A percentile compares a stretch with the other conserved stretches of the same genome.
Conservation (phyloP, 495 filamentous ascomycete species). For the Pseudotulostoma volvatum region DNA sequence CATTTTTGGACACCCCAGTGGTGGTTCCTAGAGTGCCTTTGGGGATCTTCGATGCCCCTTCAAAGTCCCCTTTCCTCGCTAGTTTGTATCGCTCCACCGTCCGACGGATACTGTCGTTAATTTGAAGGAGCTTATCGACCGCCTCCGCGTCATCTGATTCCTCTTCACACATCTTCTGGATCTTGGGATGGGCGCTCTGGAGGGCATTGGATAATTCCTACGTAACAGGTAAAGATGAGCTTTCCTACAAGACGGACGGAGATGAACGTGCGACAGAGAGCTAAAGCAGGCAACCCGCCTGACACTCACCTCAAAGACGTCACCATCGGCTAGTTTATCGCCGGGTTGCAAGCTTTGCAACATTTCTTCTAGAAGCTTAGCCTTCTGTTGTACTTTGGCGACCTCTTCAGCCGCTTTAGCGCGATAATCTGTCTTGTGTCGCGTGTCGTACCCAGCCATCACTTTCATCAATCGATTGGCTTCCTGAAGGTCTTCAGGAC, state of each 20-base stretch:
- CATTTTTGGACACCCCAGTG: constrained; percentile 54
- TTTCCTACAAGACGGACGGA: too few species aligned
- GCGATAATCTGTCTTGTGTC: constrained; percentile 91
- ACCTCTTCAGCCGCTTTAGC: constrained; percentile 96
- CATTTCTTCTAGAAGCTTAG: constrained; percentile 81
- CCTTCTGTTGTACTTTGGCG: constrained; percentile 80
- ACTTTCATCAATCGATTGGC: constrained; percentile 96
- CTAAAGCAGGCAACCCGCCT: too few species aligned
- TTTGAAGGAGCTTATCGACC: constrained; percentile 85
- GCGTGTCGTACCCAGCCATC: constrained; percentile 92
- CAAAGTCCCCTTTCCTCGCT: constrained; percentile 82
- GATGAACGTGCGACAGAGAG: too few species aligned
- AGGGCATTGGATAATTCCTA: constrained; percentile 81
- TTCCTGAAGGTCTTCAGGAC: constrained; percentile 84
- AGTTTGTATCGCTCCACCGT: constrained; percentile 90
- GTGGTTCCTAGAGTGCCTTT: constrained; percentile 63
- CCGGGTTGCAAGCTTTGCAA: constrained; percentile 68
- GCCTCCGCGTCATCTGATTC: constrained; percentile 94
- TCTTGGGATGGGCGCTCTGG: constrained; percentile 91
- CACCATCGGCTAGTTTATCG: constrained; percentile 70
- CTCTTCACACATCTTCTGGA: constrained; percentile 98
- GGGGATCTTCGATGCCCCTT: constrained; percentile 70
- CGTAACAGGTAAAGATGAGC: too few species aligned
- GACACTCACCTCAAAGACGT: constrained; percentile 70
- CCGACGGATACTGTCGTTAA: constrained; percentile 96